Percentiles rank a stretch among this genome's conserved stretches.
These are phyloP conservation scores for Saccharomyces hybrid DNA, from an alignment of 1,139 yeast genomes.

Conservation along the genomic window DNA sequence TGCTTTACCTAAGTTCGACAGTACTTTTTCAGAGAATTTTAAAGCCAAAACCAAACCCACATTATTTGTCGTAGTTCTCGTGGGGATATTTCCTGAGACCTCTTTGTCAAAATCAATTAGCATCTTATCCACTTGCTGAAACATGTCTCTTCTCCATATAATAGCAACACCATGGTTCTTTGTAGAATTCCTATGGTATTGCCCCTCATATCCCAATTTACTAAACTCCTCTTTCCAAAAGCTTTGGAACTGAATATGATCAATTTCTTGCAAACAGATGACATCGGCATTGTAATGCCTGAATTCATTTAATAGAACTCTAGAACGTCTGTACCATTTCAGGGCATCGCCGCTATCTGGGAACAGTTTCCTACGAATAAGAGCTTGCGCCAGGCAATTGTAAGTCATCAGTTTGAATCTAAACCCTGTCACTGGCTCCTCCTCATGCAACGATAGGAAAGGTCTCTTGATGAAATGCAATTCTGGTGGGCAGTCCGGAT, in stretches of 20 bases:
- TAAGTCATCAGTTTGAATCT: slow-evolving; percentile 53
- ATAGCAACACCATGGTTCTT: slow-evolving; percentile 79
- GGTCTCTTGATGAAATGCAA: slow-evolving; percentile 52
- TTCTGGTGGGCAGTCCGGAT: slow-evolving; percentile 39
- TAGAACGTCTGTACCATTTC: slow-evolving; percentile 71
- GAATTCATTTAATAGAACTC: slow-evolving; percentile 59
- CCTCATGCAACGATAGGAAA: slow-evolving; percentile 35
- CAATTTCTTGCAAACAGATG: slow-evolving; percentile 78
- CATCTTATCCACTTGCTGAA: slow-evolving; percentile 44
- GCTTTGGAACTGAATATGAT: slow-evolving; percentile 49
- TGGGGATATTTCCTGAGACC: slow-evolving; percentile 38
- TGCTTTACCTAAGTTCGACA: neutral
- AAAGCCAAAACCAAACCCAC: slow-evolving; percentile 59
- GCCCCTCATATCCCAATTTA: slow-evolving; percentile 51
- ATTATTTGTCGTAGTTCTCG: slow-evolving; percentile 60
- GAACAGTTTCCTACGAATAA: slow-evolving; percentile 67
- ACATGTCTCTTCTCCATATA: slow-evolving; percentile 44
- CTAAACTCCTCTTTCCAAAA: slow-evolving; percentile 58
- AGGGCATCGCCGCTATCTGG: slow-evolving; percentile 79
- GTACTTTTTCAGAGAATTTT: slow-evolving; percentile 37
- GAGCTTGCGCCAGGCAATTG: slow-evolving; percentile 73
- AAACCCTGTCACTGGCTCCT: slow-evolving; percentile 16
- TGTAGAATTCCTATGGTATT: slow-evolving; percentile 49
- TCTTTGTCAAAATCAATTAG: slow-evolving; percentile 59
- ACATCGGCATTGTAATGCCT: slow-evolving; percentile 62